These are phyloP conservation scores for Gynostemma pentaphyllum DNA, from an alignment of 306 rosid genomes.

Conservation along the genomic window DNA sequence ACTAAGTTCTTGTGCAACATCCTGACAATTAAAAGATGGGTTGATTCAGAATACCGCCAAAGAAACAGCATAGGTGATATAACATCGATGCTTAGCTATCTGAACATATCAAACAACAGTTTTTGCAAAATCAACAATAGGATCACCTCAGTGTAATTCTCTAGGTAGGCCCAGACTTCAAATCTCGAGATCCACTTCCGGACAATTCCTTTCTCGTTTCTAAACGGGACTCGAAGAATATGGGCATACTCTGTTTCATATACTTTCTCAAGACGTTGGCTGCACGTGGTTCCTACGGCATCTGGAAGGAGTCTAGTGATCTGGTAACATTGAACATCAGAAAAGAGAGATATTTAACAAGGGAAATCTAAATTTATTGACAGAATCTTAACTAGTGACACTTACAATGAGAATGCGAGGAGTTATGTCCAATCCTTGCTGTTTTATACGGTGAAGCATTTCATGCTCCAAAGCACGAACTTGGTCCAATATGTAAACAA, in stretches of 20 bases:
- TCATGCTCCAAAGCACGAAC: conserved; percentile 95
- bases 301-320: conserved; percentile 96
- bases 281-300: conserved; percentile 94
- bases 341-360: neutral
- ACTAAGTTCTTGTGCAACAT: conserved; percentile 74
- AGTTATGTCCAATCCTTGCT: conserved; percentile 76
- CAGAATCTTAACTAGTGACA: neutral
- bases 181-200: conserved; percentile 98
- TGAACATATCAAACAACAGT: neutral
- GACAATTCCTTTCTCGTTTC: conserved; percentile 66
- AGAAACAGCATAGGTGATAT: neutral
- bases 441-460: conserved; percentile 85
- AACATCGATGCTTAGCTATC: too few relatives aligned
- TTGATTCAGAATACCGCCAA: neutral
- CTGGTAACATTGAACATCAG: conserved; percentile 23
- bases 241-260: conserved; percentile 52
- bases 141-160: conserved; percentile 83
- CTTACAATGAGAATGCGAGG: conserved; percentile 93
- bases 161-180: conserved; percentile 98
- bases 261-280: conserved; percentile 86
- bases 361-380: neutral
- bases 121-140: neutral
- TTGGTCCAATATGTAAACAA: conserved; percentile 99
- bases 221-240: conserved; percentile 93
- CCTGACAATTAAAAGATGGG: conserved; percentile 27